Evolutionary conservation across 2,329 filamentous ascomycete genomes (phyloP), one percentile per base, ranked within the genome.

Genomic region (Helicocarpus griseus): DNA sequence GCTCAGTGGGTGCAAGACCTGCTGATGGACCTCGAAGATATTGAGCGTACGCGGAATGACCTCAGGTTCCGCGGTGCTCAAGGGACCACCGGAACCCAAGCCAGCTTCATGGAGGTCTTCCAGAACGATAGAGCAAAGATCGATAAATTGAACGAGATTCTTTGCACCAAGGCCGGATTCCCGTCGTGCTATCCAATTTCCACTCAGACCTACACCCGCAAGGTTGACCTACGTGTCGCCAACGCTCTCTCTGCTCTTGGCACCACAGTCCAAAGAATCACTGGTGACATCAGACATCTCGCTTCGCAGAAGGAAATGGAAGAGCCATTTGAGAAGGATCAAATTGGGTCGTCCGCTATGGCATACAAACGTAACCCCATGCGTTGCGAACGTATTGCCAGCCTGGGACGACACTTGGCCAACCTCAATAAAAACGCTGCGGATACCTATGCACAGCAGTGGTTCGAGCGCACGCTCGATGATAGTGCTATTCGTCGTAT

Each of bases 221-320:
- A 93, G 71, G 83, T 95, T 50, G 89, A 96, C 65, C 75, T 87
- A 38, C 77, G 84, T 52, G 76, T 95, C n/a, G 79, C 83, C 60
- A 90, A 93, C 63, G 87, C 86, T n/a, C 74, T 95, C 31, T 77
- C 79, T 29, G 87, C 82, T 1, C 82, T 95, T 48, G 89, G 87
- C 22, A 78, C 87, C n/a, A 88, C 87, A 0, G 86, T 39, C 24
- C 79, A 87, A 63, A 81, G 84, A 54, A 90, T 94, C 54, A 79
- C 81, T 46, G 77, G 78, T 44, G 86, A 91, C 61, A 86, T 93
- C 58, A 77, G 86, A 46, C 83, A 87, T 63, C 73, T 91, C 45
- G 84, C 85, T 5, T 75, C 78, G 62, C 78, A 82, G 70, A 94
- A 95, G 75, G 88, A 94, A 68, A 74, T 93, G 53, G 89, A 94